A percentile compares a stretch with the other conserved stretches of the same genome.
Evolutionary conservation across 495 filamentous ascomycete species (phyloP).

Genomic region (Penicillium paradoxum): DNA sequence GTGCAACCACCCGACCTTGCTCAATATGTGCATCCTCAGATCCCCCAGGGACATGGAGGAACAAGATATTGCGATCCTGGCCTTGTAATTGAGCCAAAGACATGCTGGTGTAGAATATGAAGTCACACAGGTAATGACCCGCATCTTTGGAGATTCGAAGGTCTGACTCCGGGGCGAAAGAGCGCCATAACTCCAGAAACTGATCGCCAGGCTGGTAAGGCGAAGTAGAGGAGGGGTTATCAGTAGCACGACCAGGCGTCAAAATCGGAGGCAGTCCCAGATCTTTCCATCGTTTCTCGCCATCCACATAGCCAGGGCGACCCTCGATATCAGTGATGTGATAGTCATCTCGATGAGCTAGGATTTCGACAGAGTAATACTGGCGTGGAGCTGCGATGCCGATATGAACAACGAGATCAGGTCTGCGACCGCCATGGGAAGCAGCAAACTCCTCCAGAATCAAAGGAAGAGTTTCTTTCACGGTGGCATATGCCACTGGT

Average conservation of each 20-base stretch:
- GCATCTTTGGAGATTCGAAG: constrained; percentile 67
- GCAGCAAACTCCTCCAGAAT: constrained; percentile 42
- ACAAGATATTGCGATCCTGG: constrained; percentile 56
- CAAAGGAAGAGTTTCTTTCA: constrained; percentile 55
- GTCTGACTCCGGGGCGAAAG: constrained; percentile 40
- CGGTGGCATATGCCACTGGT: constrained; percentile 61
- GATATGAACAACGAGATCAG: constrained; percentile 70
- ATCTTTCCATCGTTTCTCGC: constrained; percentile 44
- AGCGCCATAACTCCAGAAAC: constrained; percentile 35
- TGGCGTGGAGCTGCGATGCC: constrained; percentile 70
- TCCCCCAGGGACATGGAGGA: constrained; percentile 72
- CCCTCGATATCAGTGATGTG: constrained; percentile 62
- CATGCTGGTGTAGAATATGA: constrained; percentile 76
- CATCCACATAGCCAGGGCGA: constrained; percentile 47
- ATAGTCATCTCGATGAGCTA: constrained; percentile 75
- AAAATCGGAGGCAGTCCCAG: constrained; percentile 35
- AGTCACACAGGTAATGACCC: constrained; percentile 80
- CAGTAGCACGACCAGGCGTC: constrained; percentile 22
- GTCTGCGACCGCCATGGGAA: constrained; percentile 38
- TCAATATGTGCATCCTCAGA: constrained; percentile 50
- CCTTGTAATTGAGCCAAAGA: constrained; percentile 48
- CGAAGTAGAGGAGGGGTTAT: background rate
- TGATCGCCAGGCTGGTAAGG: constrained; percentile 32
- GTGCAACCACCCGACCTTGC: constrained; percentile 56
- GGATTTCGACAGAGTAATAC: constrained; percentile 65